Evolutionary conservation across 805 yeast species (phyloP).

Genomic region (Ogataea nitratoaversa): DNA sequence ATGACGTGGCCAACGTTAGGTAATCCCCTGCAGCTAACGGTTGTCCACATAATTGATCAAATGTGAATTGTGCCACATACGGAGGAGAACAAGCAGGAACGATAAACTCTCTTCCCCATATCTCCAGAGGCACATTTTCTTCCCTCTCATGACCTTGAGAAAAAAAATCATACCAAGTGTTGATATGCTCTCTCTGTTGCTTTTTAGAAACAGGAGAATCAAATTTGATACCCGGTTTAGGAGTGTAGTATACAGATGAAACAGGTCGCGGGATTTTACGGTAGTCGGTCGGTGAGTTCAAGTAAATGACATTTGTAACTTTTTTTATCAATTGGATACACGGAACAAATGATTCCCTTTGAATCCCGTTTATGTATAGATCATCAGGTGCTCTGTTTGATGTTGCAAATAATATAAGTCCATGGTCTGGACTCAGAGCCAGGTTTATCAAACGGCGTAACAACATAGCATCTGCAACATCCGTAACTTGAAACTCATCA

Average conservation of each 20-base stretch:
- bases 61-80: conserved; percentile 84
- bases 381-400: conserved; percentile 95
- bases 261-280: conserved; percentile 82
- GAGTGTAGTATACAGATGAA: conserved; percentile 72
- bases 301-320: conserved; percentile 68
- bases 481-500: conserved; percentile 97
- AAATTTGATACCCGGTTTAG: conserved; percentile 59
- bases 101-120: conserved; percentile 83
- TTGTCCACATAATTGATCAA: conserved; percentile 78
- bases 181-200: conserved; percentile 57
- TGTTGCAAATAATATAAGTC: conserved; percentile 86
- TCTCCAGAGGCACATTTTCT: conserved; percentile 38
- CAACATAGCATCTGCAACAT: conserved; percentile 98
- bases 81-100: conserved; percentile 79
- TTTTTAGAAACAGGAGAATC: conserved; percentile 44
- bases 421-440: conserved; percentile 69
- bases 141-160: conserved; percentile 52
- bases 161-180: conserved; percentile 77
- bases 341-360: conserved; percentile 86
- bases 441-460: conserved; percentile 68
- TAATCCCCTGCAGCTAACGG: conserved; percentile 95
- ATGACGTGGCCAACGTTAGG: conserved; percentile 71
- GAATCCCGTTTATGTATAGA: conserved; percentile 89
- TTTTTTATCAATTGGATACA: conserved; percentile 77
- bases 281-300: conserved; percentile 92